Conservation (phyloP, 2,329 filamentous ascomycete genomes). For the Colletotrichum sublineola region DNA sequence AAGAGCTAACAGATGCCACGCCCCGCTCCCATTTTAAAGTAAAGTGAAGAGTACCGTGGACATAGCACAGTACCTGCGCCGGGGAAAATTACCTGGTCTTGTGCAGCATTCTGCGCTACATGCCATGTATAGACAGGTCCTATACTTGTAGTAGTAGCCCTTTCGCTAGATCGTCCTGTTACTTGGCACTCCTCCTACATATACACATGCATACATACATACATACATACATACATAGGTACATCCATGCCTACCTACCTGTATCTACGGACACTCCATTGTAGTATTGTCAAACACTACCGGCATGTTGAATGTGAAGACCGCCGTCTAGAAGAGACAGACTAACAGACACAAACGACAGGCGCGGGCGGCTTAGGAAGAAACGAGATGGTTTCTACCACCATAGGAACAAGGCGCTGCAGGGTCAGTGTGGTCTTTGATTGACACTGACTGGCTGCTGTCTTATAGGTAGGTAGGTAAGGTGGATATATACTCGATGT, state of each 20-base stretch:
- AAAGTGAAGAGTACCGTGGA: background rate
- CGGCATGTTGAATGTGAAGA: background rate
- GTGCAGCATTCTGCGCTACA: background rate
- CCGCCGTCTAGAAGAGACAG: background rate
- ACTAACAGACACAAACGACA: background rate
- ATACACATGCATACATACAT: too few species aligned
- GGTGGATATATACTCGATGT: too few species aligned
- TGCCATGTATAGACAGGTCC: background rate
- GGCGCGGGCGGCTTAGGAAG: background rate
- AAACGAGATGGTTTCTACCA: background rate
- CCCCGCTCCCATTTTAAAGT: conserved; percentile 17
- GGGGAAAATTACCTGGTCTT: background rate
- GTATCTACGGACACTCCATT: too few species aligned
- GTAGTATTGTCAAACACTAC: background rate
- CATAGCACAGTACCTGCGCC: conserved; percentile 1
- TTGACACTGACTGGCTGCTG: conserved; percentile 27
- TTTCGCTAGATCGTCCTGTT: background rate
- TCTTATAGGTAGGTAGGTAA: background rate
- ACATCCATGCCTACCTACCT: background rate
- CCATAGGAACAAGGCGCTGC: background rate
- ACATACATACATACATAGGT: too few species aligned
- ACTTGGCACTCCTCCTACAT: background rate
- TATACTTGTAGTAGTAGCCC: background rate
- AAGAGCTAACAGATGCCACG: conserved; percentile 27
- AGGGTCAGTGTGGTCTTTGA: conserved; percentile 30